Base-by-base conservation (phyloP, 2,329 filamentous ascomycete species). In the Scytalidium sp. region DNA sequence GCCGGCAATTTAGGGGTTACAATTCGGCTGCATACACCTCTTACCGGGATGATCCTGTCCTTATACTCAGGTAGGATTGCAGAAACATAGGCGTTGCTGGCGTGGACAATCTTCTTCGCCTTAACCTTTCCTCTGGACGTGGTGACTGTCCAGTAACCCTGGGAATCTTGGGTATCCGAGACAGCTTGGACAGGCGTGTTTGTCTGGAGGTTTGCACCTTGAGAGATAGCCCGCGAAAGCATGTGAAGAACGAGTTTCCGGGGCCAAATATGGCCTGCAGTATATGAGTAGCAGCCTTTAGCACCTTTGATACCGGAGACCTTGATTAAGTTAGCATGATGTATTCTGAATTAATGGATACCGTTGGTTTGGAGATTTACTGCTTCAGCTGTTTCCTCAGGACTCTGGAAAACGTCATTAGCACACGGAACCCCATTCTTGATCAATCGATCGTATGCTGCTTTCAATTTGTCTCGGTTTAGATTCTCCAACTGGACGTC, bases 61-160 rank as follows among this genome's bases (percentile, higher is more conserved):
- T 45, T 15, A 39, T 55, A 59, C 77, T 74, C 63, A 0, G 83
- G 83, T 1, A 84, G 67, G 5, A 89, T 63, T 11, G 77, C 74
- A 1, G 81, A 77, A 0, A 83, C 86, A 63, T 87, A 88, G 11
- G 72, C 85, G 56, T 89, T 89, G 1, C 82, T 87, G 15, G 85
- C 84, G 41, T 86, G 73, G 17, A 88, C 68, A 13, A 88, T 70
- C 27, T 75, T 75, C 21, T 69, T 71, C 1, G 85, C 72, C 9
- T 57, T 63, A 46, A 85, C 75, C 0, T 53, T 61, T 10, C 84
- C 85, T 19, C 83, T 74, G 0, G 70, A 61, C 3, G 83, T 87
- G 9, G 70, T 60, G 1, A 83, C 64, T 2, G 62, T 70, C 68
- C 76, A 81, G n/a, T 56, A 54, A 9, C 61, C 60, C 9, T 60